These are phyloP conservation scores for Aaosphaeria arxii DNA, from an alignment of 2,329 filamentous ascomycete species.

Conservation along the genomic window DNA sequence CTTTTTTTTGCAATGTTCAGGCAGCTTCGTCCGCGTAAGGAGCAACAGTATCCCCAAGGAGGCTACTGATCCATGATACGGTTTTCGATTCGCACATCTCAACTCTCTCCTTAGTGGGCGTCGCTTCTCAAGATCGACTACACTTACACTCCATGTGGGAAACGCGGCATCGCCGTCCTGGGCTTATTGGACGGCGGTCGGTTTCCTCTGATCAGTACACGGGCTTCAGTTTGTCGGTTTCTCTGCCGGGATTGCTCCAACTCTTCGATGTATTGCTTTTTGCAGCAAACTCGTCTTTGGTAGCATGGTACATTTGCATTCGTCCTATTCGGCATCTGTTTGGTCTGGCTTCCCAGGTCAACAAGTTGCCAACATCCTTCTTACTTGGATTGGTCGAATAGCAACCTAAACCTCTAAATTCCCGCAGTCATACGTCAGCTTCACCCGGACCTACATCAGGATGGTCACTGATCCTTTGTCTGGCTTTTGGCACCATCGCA, in stretches of 20 bases:
- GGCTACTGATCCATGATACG: constrained; percentile 47
- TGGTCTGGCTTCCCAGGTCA: not conserved
- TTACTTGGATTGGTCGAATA: too few relatives aligned
- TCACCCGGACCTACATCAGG: constrained; percentile 20
- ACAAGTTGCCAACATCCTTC: constrained; percentile 11
- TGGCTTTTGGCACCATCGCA: constrained; percentile 24
- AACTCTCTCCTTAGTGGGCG: constrained; percentile 37
- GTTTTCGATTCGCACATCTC: constrained; percentile 39
- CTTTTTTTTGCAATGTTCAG: constrained; percentile 39
- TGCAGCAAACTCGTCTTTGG: too few relatives aligned
- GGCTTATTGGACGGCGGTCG: constrained; percentile 36
- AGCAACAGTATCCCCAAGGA: constrained; percentile 46
- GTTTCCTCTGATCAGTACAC: constrained; percentile 33
- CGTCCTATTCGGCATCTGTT: not conserved
- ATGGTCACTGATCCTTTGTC: constrained; percentile 28
- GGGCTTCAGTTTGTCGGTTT: constrained; percentile 33
- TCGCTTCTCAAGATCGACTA: constrained; percentile 23
- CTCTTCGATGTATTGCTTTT: constrained; percentile 11
- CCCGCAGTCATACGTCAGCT: constrained; percentile 20
- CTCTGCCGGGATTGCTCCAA: constrained; percentile 30
- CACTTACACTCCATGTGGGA: constrained; percentile 38
- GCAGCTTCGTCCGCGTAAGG: constrained; percentile 52
- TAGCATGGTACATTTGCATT: not conserved
- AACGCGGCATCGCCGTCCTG: constrained; percentile 45
- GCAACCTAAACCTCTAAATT: too few relatives aligned